Evolutionary conservation across 371 early-diverging fungal species (phyloP).

Genomic region (Dichotomocladium elegans): DNA sequence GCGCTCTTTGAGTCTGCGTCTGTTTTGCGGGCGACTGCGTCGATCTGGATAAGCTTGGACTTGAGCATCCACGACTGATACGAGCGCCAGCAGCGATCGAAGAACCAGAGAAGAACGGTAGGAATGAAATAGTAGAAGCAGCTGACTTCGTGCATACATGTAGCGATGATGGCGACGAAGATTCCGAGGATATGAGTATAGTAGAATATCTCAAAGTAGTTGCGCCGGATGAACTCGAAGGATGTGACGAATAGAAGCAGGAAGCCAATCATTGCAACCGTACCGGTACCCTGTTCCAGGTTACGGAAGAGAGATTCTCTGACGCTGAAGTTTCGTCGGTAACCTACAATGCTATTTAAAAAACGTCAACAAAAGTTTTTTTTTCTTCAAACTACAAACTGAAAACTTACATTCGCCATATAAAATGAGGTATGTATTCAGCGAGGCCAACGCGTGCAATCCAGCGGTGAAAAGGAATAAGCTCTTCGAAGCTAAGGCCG

Average conservation of each 20-base stretch:
- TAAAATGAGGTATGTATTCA: conserved; percentile 39
- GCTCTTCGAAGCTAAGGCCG: conserved; percentile 38
- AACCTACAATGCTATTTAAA: conserved; percentile 18
- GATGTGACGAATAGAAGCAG: conserved; percentile 37
- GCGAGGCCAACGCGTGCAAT: conserved; percentile 39
- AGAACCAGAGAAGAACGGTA: conserved; percentile 29
- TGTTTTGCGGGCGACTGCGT: conserved; percentile 9
- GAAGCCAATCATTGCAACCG: conserved; percentile 38
- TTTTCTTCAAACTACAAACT: not conserved
- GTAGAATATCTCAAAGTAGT: conserved; percentile 41
- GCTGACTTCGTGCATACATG: conserved; percentile 35
- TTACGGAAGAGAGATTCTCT: conserved; percentile 23
- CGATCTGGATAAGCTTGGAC: conserved; percentile 14
- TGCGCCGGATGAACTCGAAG: conserved; percentile 36
- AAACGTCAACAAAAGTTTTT: not conserved
- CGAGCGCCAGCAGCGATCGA: conserved; percentile 36
- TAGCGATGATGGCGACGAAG: conserved; percentile 25
- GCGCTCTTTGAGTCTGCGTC: not conserved
- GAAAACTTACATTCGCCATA: conserved; percentile 40
- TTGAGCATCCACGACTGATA: conserved; percentile 32
- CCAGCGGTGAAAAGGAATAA: conserved; percentile 47
- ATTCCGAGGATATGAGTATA: conserved; percentile 36
- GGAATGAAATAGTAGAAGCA: conserved; percentile 44
- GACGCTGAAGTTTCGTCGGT: conserved; percentile 4
- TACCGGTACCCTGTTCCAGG: conserved; percentile 35